Percentiles rank a stretch among this genome's conserved stretches.
Conservation (phyloP, 2,329 filamentous ascomycete species). For the Colletotrichum falcatum region DNA sequence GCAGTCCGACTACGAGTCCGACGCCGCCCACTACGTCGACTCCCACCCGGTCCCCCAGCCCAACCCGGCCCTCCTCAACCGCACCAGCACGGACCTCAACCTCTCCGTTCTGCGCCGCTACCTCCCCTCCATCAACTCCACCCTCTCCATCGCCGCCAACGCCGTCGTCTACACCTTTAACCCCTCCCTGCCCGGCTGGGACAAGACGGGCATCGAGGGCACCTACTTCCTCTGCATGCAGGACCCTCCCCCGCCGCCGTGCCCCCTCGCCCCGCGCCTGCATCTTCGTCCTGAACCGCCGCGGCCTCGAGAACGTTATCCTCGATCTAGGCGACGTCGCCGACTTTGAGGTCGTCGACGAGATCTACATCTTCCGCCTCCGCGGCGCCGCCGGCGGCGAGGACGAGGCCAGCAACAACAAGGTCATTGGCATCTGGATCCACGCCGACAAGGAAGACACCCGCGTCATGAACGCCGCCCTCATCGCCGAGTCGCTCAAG, state of each 20-base stretch:
- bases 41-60: conserved; percentile 53
- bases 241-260: conserved; percentile 55
- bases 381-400: conserved; percentile 49
- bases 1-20: conserved; percentile 75
- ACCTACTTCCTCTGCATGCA: conserved; percentile 88
- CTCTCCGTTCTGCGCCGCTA: conserved; percentile 85
- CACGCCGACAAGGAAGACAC: conserved; percentile 63
- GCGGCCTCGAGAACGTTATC: conserved; percentile 77
- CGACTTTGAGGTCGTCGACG: conserved; percentile 72
- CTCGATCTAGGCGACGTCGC: conserved; percentile 71
- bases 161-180: conserved; percentile 88
- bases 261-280: conserved; percentile 58
- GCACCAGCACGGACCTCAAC: conserved; percentile 89
- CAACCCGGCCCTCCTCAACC: conserved; percentile 66
- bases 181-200: conserved; percentile 75
- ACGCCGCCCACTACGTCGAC: conserved; percentile 64
- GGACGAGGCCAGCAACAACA: conserved; percentile 46
- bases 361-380: conserved; percentile 65
- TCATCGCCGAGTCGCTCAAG: conserved; percentile 58
- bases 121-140: conserved; percentile 77
- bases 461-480: conserved; percentile 54
- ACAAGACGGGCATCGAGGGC: conserved; percentile 87
- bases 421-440: conserved; percentile 67
- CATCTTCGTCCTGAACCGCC: conserved; percentile 80
- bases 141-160: conserved; percentile 86